Evolutionary conservation across 306 rosid genomes (phyloP).

Genomic region (Vigna unguiculata): DNA sequence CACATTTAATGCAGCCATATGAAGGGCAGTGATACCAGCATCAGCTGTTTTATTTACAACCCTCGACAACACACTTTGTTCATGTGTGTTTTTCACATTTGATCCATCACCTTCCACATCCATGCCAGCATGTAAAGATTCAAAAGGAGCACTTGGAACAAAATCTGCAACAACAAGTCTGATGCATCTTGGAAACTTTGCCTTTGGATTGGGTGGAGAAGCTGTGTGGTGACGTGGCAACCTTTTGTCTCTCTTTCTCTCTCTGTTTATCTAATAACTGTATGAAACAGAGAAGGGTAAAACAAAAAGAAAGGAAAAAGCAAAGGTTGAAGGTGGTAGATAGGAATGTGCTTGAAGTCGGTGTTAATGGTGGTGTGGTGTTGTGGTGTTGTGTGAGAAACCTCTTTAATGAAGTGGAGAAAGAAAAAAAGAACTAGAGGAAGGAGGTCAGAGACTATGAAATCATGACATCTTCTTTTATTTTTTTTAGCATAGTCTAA

Average conservation of each 20-base stretch:
- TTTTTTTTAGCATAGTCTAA: too few relatives aligned
- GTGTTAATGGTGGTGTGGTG: conserved; percentile 7
- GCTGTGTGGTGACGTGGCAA: conserved; percentile 51
- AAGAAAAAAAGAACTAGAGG: too few relatives aligned
- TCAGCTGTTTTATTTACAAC: conserved; percentile 93
- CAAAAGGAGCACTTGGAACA: conserved; percentile 80
- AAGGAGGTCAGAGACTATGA: too few relatives aligned
- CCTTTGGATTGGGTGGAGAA: conserved; percentile 36
- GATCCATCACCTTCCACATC: conserved; percentile 54
- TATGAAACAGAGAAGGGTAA: conserved; percentile 6
- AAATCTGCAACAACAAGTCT: conserved; percentile 89
- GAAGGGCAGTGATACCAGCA: conserved; percentile 95
- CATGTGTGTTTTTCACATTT: conserved; percentile 60
- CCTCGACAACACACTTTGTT: conserved; percentile 82
- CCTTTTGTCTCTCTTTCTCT: background rate
- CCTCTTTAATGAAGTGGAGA: too few relatives aligned
- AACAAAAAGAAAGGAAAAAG: background rate
- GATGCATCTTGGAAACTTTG: conserved; percentile 63
- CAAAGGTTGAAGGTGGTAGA: background rate
- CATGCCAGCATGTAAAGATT: conserved; percentile 47
- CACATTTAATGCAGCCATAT: conserved; percentile 91
- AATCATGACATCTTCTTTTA: too few relatives aligned
- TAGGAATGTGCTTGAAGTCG: conserved; percentile 25
- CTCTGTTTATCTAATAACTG: background rate
- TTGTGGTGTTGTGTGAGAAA: too few relatives aligned